A percentile compares a stretch with the other conserved stretches of the same genome.
Conservation (phyloP, 2,329 filamentous ascomycete genomes). For the Alternaria arbusti region DNA sequence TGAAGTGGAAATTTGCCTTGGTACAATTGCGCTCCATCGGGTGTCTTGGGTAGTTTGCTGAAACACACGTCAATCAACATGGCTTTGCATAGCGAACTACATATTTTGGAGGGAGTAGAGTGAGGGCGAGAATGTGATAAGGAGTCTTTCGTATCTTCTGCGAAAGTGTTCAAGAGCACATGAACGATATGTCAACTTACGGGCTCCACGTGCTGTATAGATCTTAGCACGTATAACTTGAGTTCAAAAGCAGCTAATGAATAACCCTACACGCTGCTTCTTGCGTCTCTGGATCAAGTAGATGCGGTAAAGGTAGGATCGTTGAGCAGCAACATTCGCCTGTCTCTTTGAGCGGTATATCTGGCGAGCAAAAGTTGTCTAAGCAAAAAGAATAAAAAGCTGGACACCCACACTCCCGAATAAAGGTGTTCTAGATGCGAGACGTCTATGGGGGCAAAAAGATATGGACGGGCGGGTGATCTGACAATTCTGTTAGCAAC, state of each 20-base stretch:
- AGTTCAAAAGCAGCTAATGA: background rate
- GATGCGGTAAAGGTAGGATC: background rate
- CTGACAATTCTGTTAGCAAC: background rate
- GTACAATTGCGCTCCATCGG: background rate
- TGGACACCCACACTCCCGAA: background rate
- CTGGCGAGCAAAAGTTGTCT: background rate
- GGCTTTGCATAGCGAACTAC: background rate
- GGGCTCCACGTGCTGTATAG: background rate
- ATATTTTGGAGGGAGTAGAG: background rate
- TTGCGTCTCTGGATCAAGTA: background rate
- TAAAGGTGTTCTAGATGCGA: background rate
- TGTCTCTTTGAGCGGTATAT: background rate
- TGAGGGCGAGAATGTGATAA: background rate
- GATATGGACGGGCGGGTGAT: constrained; percentile 36
- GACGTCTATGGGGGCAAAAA: background rate
- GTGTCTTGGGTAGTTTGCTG: background rate
- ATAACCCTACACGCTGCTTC: background rate
- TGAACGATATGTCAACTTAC: background rate
- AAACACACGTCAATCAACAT: background rate
- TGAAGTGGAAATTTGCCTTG: background rate
- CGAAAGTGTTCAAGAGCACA: background rate
- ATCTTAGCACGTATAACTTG: background rate
- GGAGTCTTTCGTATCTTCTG: background rate
- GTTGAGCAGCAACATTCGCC: background rate
- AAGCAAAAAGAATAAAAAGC: background rate